These are phyloP conservation scores for Candida chilensis DNA, from an alignment of 805 yeast species.

Conservation along the genomic window DNA sequence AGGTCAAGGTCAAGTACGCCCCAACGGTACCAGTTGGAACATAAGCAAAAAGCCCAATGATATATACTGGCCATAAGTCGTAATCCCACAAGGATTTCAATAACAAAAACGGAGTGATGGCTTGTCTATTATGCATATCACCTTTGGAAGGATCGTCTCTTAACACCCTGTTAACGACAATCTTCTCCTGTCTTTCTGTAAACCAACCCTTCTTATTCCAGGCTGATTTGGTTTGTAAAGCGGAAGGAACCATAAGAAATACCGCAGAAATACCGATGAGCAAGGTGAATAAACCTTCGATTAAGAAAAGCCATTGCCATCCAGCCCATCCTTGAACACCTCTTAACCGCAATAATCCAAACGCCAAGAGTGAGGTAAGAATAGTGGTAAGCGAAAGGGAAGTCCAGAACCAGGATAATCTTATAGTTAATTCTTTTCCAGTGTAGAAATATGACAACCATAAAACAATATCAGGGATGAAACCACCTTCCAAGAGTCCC, in stretches of 20 bases:
- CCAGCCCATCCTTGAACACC: constrained; percentile 36
- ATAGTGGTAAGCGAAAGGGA: constrained; percentile 40
- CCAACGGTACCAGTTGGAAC: constrained; percentile 25
- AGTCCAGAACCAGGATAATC: constrained; percentile 54
- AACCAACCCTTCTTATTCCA: constrained; percentile 10
- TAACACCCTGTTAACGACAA: constrained; percentile 26
- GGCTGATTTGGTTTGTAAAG: constrained; percentile 14
- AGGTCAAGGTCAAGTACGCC: constrained; percentile 37
- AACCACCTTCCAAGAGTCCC: constrained; percentile 61
- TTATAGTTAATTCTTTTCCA: constrained; percentile 42
- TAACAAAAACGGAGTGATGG: constrained; percentile 30
- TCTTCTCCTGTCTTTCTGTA: constrained; percentile 25
- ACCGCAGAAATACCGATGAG: constrained; percentile 32
- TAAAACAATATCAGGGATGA: constrained; percentile 53
- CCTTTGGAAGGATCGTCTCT: constrained; percentile 40
- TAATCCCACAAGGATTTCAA: constrained; percentile 33
- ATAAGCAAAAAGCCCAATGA: constrained; percentile 32
- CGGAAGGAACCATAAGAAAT: constrained; percentile 20
- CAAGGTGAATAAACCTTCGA: constrained; percentile 54
- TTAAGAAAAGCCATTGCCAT: constrained; percentile 60
- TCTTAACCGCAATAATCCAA: constrained; percentile 42
- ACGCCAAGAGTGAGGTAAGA: constrained; percentile 37
- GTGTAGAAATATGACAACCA: constrained; percentile 66
- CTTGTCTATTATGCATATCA: constrained; percentile 55
- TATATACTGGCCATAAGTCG: constrained; percentile 47